Evolutionary conservation across 139 green algal species (phyloP), one percentile per base, ranked within the genome.

Genomic region (Chlamydomonas applanata): DNA sequence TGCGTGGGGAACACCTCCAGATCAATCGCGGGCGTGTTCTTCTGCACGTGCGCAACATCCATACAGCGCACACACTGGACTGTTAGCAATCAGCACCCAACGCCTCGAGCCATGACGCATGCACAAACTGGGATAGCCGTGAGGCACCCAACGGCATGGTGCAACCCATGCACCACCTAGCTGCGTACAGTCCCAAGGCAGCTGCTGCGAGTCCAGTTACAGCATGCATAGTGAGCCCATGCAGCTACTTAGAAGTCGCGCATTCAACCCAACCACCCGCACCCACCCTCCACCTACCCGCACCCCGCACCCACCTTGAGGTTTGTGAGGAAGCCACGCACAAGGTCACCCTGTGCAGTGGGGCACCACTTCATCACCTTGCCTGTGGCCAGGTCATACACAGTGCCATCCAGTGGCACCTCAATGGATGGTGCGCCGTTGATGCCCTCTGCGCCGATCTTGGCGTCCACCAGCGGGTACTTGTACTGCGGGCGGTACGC

Each of bases 331-430:
- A 79, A 29, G 25, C 64, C 73, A 33, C 73, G 73, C 16, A 79
- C 45, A 11, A 34, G 33, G 25, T 22, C 59, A 14, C 54, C 54
- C 33, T 63, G 63, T 19, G 73, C 73, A 2, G 63, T 68, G 49
- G 73, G 73, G 22, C 34, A 60, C 73, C 73, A 78, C 45, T 77
- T 72, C 30, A 83, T 19, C 7, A 94, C 89, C 74, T 89, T 88
- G 64, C 90, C 90, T 1, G 85, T 92, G 1, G 73, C 73, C 1
- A 94, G 79, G 59, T 91, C 87, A 63, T 94, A 94, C 24, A 85
- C 54, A 20, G 89, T 94, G 16, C 90, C 90, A 61, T 94, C 90
- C 57, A 94, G 79, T 24, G 84, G 77, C 25, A 81, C 73, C 70
- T 90, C 82, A n/a, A 92, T 83, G 61, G 84, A 80, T 46, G 86